Evolutionary conservation across 441 rosid species (phyloP), one percentile per base, ranked within the genome.

Genomic region (Adansonia grandidieri): DNA sequence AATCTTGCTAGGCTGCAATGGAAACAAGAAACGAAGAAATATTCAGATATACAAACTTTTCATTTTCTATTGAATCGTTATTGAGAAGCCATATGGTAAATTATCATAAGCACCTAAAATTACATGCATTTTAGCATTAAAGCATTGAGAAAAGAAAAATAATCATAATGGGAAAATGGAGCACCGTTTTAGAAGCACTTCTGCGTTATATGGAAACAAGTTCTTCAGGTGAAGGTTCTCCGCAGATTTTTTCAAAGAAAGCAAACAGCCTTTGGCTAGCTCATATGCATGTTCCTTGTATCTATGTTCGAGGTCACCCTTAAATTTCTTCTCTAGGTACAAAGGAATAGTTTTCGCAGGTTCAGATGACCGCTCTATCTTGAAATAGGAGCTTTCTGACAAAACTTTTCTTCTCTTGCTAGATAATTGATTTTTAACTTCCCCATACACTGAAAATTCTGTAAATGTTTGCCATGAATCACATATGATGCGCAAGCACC

Each of bases 171-270:
- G 19, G 71, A 47, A 62, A 71, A 69, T 47, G 58, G 47, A 60
- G 71, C 37, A 96, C 99, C 97, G 90, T 80, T 88, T 90, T 65
- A 96, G 82, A 85, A 96, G 96, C 74, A 86, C 92, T 79, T 83
- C 84, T 47, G 98, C 97, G 81, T 93, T 90, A 77, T 96, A 96
- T 9, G 96, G 93, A 85, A 96, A 93, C 74, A 96, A 79, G 56
- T 86, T 89, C 88, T 91, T 93, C 75, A 51, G 80, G 78, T 89
- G 90, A 81, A 96, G 97, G 84, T 81, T 90, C 83, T 88, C 90
- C 73, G 89, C 56, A 53, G 96, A 89, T 2, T 74, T 77, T 83
- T 90, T 93, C 77, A 93, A 85, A 13, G 91, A 89, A 87, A 93
- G 86, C 87, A 95, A 86, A 82, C 99, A 96, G 68, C 78, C 76